Evolutionary conservation across 495 filamentous ascomycete genomes (phyloP), one percentile per base, ranked within the genome.

Genomic region (Chaetomium fimeti): DNA sequence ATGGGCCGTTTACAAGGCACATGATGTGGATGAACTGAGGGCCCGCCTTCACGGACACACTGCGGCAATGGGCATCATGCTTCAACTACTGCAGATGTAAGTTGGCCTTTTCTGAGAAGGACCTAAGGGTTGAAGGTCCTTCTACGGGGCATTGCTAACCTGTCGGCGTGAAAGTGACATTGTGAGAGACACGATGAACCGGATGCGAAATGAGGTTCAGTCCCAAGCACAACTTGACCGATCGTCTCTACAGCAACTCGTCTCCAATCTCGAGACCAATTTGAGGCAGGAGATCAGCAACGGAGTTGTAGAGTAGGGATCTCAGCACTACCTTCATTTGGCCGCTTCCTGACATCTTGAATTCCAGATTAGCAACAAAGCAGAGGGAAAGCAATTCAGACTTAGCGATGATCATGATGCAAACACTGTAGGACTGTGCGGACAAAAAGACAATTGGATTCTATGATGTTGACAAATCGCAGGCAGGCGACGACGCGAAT

Each of bases 81-180:
- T 54, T 54, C 51, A 54, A 20, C 15, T 36, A 0, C 28, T 54
- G 27, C 51, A 54, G n/a, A 54, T 54, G 51, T 32, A n/a, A 27
- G 48, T 7, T 51, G 7, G 3, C 22, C 43, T 22, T 8, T 9
- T 7, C 18, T 20, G 1, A 3, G 5, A 47, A 47, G 18, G 1
- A 5, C 43, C n/a, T 36, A 36, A 11, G 43, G 43, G n/a, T 16
- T 18, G 5, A 18, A 18, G 40, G 2, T 43, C 40, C 11, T 43
- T 43, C 16, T 18, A 16, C 18, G 9, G 13, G 40, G 16, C 40
- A 18, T 18, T 18, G 18, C 43, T 47, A 47, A 47, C 18, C 11
- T 7, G 16, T n/a, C 16, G 3, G 9, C 6, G 9, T 22, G 43
- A 47, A 47, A 47, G 43, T 9, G 7, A 47, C 22, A 22, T 5